Evolutionary conservation across 345 rosid species (phyloP).

Genomic region (Combretum micranthum): DNA sequence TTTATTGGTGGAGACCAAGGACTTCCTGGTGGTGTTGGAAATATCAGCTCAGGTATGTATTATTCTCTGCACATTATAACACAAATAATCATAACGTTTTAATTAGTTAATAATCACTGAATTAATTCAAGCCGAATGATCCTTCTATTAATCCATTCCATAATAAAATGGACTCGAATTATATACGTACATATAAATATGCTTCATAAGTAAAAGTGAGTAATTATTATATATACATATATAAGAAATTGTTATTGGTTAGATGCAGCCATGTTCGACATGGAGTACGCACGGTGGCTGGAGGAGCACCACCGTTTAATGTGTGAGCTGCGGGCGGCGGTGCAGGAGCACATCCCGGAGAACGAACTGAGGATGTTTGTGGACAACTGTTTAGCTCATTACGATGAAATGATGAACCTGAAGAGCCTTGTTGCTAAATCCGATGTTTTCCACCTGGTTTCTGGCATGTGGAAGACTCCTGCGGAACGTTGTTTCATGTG

Average conservation of each 20-base stretch:
- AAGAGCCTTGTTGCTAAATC: slow-evolving; percentile 70
- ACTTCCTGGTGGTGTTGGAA: slow-evolving; percentile 43
- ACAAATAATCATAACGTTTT: no score
- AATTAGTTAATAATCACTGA: background rate
- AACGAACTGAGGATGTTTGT: slow-evolving; percentile 82
- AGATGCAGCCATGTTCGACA: slow-evolving; percentile 79
- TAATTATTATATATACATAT: no score
- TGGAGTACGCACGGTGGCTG: slow-evolving; percentile 85
- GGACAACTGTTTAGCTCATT: slow-evolving; percentile 71
- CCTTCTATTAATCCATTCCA: no score
- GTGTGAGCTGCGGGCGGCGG: slow-evolving; percentile 85
- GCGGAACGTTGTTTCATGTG: slow-evolving; percentile 99
- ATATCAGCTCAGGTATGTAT: slow-evolving; percentile 53
- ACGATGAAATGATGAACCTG: slow-evolving; percentile 69
- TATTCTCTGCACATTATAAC: background rate
- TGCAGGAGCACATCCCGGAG: slow-evolving; percentile 79
- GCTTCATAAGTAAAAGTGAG: no score
- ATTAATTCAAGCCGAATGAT: background rate
- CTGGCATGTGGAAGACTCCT: slow-evolving; percentile 97
- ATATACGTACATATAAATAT: no score
- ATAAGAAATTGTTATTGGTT: background rate
- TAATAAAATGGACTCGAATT: no score
- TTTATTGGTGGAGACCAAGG: slow-evolving; percentile 71
- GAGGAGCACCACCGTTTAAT: slow-evolving; percentile 82
- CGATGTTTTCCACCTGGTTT: slow-evolving; percentile 86